phyloP scores from a whole-genome alignment of 139 green algal genomes.

The Coccomyxa sp. region DNA sequence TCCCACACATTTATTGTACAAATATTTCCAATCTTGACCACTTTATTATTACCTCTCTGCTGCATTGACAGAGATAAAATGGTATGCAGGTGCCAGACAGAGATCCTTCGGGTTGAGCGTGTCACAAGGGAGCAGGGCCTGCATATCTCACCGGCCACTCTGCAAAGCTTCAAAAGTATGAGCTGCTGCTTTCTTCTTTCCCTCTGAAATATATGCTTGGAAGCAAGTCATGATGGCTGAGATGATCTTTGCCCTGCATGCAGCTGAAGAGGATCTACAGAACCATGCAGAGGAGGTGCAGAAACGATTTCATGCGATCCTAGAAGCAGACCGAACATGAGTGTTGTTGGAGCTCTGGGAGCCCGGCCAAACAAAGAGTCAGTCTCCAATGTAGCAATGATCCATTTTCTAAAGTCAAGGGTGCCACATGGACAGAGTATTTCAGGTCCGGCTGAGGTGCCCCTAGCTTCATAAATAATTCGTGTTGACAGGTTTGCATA shows the following conservation, averaged over 20 bases:
- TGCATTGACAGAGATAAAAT: background rate
- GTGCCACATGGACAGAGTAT: too few species aligned
- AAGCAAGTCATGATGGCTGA: background rate
- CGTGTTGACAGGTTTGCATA: too few species aligned
- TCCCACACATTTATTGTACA: too few species aligned
- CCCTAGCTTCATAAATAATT: too few species aligned
- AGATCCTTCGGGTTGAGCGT: slow-evolving; percentile 55
- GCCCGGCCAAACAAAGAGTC: too few species aligned
- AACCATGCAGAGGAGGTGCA: slow-evolving; percentile 42
- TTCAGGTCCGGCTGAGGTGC: too few species aligned
- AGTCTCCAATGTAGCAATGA: too few species aligned
- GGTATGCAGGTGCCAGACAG: slow-evolving; percentile 44
- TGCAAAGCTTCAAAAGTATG: slow-evolving; percentile 61
- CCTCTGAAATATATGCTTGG: background rate
- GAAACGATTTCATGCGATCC: slow-evolving; percentile 7
- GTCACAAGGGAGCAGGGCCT: slow-evolving; percentile 41
- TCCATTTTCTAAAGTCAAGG: too few species aligned
- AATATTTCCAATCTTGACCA: background rate
- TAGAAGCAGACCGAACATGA: background rate
- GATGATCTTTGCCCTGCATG: background rate
- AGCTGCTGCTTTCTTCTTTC: too few species aligned
- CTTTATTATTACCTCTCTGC: background rate
- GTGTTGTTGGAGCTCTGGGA: too few species aligned
- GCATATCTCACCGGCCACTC: slow-evolving; percentile 63
- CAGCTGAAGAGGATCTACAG: slow-evolving; percentile 54